Percentiles rank a stretch among this genome's conserved stretches.
These are phyloP conservation scores for Plasmodium vivax DNA, from an alignment of 169 alveolate genomes.

Conservation along the genomic window DNA sequence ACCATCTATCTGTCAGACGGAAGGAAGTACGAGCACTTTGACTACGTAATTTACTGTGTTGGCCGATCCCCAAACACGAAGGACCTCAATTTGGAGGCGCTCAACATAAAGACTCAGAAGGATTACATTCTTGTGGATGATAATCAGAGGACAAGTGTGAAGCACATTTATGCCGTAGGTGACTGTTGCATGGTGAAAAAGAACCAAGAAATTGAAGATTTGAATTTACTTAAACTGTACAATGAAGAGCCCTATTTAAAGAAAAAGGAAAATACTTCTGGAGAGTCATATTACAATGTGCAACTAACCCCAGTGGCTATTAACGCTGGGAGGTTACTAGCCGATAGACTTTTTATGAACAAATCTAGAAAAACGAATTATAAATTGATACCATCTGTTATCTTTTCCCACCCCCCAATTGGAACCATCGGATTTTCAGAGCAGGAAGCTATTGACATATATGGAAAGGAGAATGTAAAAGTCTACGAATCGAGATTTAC, in stretches of 20 bases:
- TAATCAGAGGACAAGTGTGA: slow-evolving; percentile 50
- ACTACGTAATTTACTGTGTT: slow-evolving; percentile 64
- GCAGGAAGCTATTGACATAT: slow-evolving; percentile 87
- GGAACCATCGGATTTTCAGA: slow-evolving; percentile 94
- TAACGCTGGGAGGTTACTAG: slow-evolving; percentile 94
- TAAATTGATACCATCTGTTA: slow-evolving; percentile 90
- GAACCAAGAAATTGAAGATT: slow-evolving; percentile 24
- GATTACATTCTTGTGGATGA: slow-evolving; percentile 67
- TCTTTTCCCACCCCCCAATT: slow-evolving; percentile 92
- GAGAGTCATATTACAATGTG: slow-evolving; percentile 17
- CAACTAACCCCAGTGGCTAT: slow-evolving; percentile 95
- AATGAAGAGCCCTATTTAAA: slow-evolving; percentile 34
- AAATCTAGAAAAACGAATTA: slow-evolving; percentile 75
- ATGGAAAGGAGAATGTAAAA: slow-evolving; percentile 90
- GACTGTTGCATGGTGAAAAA: slow-evolving; percentile 69
- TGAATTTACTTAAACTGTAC: slow-evolving; percentile 30
- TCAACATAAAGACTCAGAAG: slow-evolving; percentile 19
- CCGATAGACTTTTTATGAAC: slow-evolving; percentile 89
- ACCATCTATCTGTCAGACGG: slow-evolving; percentile 93
- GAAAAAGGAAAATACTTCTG: background rate
- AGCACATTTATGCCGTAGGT: slow-evolving; percentile 70
- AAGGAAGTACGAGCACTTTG: slow-evolving; percentile 90
- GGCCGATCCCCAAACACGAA: slow-evolving; percentile 69
- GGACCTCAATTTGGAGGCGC: slow-evolving; percentile 53
- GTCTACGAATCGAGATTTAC: slow-evolving; percentile 81